These are phyloP conservation scores for Aspergillus homomorphus DNA, from an alignment of 495 filamentous ascomycete genomes.

Conservation along the genomic window DNA sequence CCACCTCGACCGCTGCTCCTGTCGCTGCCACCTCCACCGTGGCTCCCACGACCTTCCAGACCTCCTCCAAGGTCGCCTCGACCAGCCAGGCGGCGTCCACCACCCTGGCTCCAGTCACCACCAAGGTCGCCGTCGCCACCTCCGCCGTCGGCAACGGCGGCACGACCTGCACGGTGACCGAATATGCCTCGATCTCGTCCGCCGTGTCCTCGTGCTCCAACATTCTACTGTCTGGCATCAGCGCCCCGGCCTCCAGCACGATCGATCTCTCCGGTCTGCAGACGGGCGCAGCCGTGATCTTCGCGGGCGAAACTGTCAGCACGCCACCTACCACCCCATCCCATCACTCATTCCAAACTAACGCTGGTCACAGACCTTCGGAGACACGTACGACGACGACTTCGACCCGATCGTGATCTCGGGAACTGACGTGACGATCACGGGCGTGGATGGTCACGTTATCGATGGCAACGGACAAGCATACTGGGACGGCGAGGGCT, in stretches of 20 bases:
- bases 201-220: conserved; percentile 41
- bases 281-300: conserved; percentile 40
- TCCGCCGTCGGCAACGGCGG: conserved; percentile 18
- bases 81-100: neutral
- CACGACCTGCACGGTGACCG: conserved; percentile 40
- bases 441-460: conserved; percentile 32
- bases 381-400: conserved; percentile 29
- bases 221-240: conserved; percentile 37
- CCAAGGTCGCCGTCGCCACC: conserved; percentile 4
- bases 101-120: conserved; percentile 11
- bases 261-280: conserved; percentile 37
- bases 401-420: conserved; percentile 41
- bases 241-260: conserved; percentile 32
- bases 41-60: conserved; percentile 10
- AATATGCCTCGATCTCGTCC: conserved; percentile 40
- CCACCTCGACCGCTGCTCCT: conserved; percentile 10
- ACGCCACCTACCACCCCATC: neutral
- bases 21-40: conserved; percentile 6
- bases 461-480: conserved; percentile 46
- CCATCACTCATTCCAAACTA: neutral
- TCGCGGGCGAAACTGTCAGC: conserved; percentile 33
- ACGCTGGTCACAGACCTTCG: conserved; percentile 35
- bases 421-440: conserved; percentile 41
- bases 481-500: conserved; percentile 50
- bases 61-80: conserved; percentile 4